Percentiles rank a stretch among this genome's conserved stretches.
phyloP scores from a whole-genome alignment of 306 rosid genomes.

The Hylodesmum podocarpum region DNA sequence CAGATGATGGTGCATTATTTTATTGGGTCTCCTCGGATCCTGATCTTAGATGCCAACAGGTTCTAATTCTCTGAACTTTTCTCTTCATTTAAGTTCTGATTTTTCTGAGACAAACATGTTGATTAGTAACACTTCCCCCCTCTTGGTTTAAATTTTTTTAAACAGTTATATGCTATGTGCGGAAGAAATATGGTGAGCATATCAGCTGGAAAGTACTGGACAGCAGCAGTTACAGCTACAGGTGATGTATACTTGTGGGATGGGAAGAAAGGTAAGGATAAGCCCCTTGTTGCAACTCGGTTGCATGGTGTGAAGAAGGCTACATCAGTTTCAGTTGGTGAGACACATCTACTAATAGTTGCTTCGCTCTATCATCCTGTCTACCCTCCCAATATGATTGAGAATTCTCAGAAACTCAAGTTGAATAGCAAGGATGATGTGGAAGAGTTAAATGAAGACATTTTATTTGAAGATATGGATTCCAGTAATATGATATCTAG shows the following conservation, averaged over 20 bases:
- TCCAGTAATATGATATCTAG: constrained; percentile 33
- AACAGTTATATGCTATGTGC: constrained; percentile 67
- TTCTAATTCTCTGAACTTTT: constrained; percentile 29
- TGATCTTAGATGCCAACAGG: constrained; percentile 90
- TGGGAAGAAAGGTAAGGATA: constrained; percentile 83
- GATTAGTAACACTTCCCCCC: neutral
- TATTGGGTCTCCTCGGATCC: constrained; percentile 93
- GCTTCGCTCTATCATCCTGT: constrained; percentile 83
- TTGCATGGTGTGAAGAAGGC: constrained; percentile 85
- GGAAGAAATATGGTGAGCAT: constrained; percentile 70
- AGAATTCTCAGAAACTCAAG: constrained; percentile 44
- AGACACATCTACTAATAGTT: constrained; percentile 79
- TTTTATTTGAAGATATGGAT: constrained; percentile 60
- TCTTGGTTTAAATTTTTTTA: neutral
- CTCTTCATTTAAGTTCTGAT: neutral
- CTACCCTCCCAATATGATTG: constrained; percentile 44
- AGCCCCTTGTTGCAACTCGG: constrained; percentile 70
- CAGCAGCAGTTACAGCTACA: constrained; percentile 74
- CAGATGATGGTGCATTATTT: constrained; percentile 89
- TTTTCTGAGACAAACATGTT: neutral
- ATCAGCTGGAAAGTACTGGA: constrained; percentile 96
- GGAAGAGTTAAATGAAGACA: constrained; percentile 67
- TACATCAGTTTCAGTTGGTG: constrained; percentile 88
- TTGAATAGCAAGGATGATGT: constrained; percentile 42
- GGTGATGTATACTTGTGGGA: constrained; percentile 97